phyloP scores from a whole-genome alignment of 2,329 filamentous ascomycete species.

The Colletotrichum sojae region DNA sequence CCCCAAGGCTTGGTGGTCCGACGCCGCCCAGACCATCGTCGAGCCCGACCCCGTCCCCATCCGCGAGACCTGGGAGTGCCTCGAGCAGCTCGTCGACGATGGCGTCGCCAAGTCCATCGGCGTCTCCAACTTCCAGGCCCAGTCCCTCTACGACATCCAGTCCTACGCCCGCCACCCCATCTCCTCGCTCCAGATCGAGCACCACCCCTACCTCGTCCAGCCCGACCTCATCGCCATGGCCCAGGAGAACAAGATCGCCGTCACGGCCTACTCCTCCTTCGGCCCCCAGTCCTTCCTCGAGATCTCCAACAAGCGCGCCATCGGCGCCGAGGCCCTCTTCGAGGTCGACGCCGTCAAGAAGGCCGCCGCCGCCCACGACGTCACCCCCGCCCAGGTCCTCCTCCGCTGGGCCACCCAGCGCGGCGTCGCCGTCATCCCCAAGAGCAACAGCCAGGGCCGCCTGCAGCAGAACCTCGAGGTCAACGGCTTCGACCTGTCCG shows the following conservation, averaged over 20 bases:
- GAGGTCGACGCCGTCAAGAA: constrained; percentile 58
- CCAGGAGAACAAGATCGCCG: constrained; percentile 68
- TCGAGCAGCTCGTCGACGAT: constrained; percentile 67
- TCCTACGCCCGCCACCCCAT: constrained; percentile 69
- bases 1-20: constrained; percentile 49
- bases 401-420: constrained; percentile 78
- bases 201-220: constrained; percentile 78
- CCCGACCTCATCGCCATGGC: constrained; percentile 68
- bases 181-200: constrained; percentile 75
- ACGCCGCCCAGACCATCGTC: constrained; percentile 60
- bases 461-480: constrained; percentile 71
- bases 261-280: constrained; percentile 78
- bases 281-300: constrained; percentile 65
- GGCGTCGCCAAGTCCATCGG: constrained; percentile 71
- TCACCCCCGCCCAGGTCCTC: constrained; percentile 76
- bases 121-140: constrained; percentile 72
- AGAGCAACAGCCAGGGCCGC: constrained; percentile 67
- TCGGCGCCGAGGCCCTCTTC: constrained; percentile 48
- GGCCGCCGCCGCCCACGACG: constrained; percentile 67
- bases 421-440: constrained; percentile 75
- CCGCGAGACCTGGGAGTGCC: constrained; percentile 73
- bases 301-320: constrained; percentile 47
- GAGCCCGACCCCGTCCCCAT: constrained; percentile 50
- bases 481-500: constrained; percentile 66
- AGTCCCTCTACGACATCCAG: constrained; percentile 72